These are phyloP conservation scores for Pythium phragmiticola DNA, from an alignment of 352 stramenopile species.

Conservation along the genomic window DNA sequence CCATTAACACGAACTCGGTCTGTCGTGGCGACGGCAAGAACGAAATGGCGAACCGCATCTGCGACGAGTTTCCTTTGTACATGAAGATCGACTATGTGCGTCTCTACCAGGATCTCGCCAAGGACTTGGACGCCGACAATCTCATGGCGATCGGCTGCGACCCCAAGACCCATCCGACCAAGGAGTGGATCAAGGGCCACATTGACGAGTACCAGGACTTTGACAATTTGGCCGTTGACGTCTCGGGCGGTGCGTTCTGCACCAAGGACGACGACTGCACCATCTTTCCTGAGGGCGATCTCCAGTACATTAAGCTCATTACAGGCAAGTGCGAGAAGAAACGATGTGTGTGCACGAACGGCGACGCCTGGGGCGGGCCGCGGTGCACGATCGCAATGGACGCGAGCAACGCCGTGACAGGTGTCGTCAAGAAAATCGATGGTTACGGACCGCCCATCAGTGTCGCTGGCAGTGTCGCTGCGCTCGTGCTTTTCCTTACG, in stretches of 20 bases:
- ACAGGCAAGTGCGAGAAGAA: conserved; percentile 34
- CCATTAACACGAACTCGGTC: conserved; percentile 42
- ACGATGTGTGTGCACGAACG: conserved; percentile 47
- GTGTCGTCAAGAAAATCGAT: conserved; percentile 6
- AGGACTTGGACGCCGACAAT: conserved; percentile 13
- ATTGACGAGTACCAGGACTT: conserved; percentile 36
- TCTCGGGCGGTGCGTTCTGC: conserved; percentile 31
- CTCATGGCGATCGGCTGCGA: conserved; percentile 42
- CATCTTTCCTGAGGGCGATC: conserved; percentile 24
- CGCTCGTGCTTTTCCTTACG: conserved; percentile 19
- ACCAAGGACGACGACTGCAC: conserved; percentile 34
- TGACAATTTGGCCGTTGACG: conserved; percentile 30
- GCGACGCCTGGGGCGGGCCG: conserved; percentile 32
- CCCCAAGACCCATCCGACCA: conserved; percentile 35
- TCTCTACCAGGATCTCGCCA: conserved; percentile 29
- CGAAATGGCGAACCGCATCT: conserved; percentile 41
- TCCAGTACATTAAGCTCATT: conserved; percentile 22
- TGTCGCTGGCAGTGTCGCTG: conserved; percentile 14
- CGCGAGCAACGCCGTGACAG: conserved; percentile 14
- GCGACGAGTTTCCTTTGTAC: conserved; percentile 40
- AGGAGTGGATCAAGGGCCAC: conserved; percentile 41
- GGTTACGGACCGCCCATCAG: conserved; percentile 27
- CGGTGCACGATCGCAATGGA: conserved; percentile 31
- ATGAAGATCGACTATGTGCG: conserved; percentile 41
- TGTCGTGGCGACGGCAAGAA: conserved; percentile 45